These are phyloP conservation scores for Aspergillus caelatus DNA, from an alignment of 2,329 filamentous ascomycete species.

Conservation along the genomic window DNA sequence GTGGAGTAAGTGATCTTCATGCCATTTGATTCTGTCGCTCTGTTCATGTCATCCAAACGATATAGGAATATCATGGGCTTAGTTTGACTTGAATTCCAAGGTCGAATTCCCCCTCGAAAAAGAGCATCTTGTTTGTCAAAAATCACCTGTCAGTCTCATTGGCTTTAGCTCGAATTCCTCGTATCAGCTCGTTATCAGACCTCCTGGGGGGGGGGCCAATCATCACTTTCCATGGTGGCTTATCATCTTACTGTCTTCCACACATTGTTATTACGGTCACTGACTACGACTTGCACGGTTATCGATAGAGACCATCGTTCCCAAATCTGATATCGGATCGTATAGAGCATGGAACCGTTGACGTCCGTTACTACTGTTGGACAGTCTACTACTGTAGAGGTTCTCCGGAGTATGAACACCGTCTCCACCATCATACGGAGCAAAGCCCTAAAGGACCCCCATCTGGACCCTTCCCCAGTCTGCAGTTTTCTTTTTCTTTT, in stretches of 20 bases:
- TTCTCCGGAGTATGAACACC: background rate
- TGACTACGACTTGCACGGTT: background rate
- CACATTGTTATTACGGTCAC: slow-evolving; percentile 14
- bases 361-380: background rate
- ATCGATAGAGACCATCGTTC: background rate
- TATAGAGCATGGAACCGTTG: background rate
- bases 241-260: slow-evolving; percentile 17
- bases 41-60: background rate
- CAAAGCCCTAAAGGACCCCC: background rate
- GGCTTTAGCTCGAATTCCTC: background rate
- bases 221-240: slow-evolving; percentile 14
- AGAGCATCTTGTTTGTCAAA: background rate
- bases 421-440: background rate
- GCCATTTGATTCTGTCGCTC: background rate
- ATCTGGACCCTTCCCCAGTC: background rate
- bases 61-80: background rate
- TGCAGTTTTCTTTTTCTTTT: background rate
- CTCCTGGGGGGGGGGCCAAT: slow-evolving; percentile 25
- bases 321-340: background rate
- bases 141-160: background rate
- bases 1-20: slow-evolving; percentile 4
- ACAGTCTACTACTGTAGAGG: background rate
- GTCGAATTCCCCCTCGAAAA: background rate
- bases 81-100: background rate
- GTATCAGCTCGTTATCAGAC: slow-evolving; percentile 10